phyloP scores from a whole-genome alignment of 1,139 yeast genomes.

The Debaryomyces sp. region DNA sequence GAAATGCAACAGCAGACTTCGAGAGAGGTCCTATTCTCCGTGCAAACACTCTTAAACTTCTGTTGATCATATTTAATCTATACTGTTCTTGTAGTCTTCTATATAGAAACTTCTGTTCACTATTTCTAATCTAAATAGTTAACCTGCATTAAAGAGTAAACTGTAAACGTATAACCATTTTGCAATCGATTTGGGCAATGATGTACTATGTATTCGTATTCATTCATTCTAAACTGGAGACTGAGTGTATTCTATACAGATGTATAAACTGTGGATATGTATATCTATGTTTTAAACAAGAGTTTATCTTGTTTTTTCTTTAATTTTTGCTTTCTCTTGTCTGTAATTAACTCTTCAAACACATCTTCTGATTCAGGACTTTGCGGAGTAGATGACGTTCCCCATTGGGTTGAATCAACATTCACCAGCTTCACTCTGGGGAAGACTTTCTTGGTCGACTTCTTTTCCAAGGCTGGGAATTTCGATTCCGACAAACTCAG shows the following conservation, averaged over 20 bases:
- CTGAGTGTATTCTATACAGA: background rate
- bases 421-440: slow-evolving; percentile 44
- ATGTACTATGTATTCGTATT: background rate
- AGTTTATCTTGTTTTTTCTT: slow-evolving; percentile 31
- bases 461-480: slow-evolving; percentile 46
- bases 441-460: slow-evolving; percentile 33
- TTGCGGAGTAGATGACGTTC: slow-evolving; percentile 13
- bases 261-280: background rate
- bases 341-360: slow-evolving; percentile 23
- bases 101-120: background rate
- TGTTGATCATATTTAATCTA: background rate
- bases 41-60: background rate
- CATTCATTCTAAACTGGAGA: background rate
- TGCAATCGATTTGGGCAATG: background rate
- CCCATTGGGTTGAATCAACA: slow-evolving; percentile 31
- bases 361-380: slow-evolving; percentile 13
- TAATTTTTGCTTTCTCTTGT: slow-evolving; percentile 32
- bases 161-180: background rate
- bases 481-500: slow-evolving; percentile 18
- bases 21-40: background rate
- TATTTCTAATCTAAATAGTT: background rate
- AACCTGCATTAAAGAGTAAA: background rate
- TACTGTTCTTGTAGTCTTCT: background rate
- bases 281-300: slow-evolving; percentile 8
- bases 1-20: background rate